Percentiles rank a stretch among this genome's conserved stretches.
phyloP scores from a whole-genome alignment of 345 rosid species.

The Moricandia arvensis region DNA sequence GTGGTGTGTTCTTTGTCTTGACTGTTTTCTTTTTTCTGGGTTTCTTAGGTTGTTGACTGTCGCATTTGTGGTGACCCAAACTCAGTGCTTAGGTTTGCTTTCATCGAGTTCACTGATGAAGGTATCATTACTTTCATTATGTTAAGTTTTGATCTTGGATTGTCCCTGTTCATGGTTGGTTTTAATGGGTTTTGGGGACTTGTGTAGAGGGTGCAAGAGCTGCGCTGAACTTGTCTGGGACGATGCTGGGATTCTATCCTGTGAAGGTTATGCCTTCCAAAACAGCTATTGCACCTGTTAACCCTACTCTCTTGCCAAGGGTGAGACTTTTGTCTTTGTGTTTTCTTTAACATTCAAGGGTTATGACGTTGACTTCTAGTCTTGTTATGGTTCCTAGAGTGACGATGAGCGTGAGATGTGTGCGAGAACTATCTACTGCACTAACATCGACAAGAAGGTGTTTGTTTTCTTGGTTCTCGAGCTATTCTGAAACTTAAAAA shows the following conservation, averaged over 20 bases:
- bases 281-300: slow-evolving; percentile 96
- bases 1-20: slow-evolving; percentile 1
- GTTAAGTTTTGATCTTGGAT: not conserved
- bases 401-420: slow-evolving; percentile 98
- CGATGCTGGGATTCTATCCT: slow-evolving; percentile 91
- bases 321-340: slow-evolving; percentile 33
- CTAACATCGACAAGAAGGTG: slow-evolving; percentile 94
- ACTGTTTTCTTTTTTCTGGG: not conserved
- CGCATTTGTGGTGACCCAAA: slow-evolving; percentile 97
- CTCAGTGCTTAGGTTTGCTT: slow-evolving; percentile 94
- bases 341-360: not conserved
- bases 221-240: slow-evolving; percentile 76
- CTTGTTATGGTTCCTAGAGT: slow-evolving; percentile 40
- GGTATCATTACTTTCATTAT: slow-evolving; percentile 41
- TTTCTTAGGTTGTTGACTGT: slow-evolving; percentile 74
- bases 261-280: slow-evolving; percentile 91
- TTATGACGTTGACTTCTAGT: slow-evolving; percentile 7
- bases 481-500: not conserved
- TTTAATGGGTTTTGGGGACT: slow-evolving; percentile 11
- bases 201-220: slow-evolving; percentile 70
- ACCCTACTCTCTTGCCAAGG: slow-evolving; percentile 92
- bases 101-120: slow-evolving; percentile 89
- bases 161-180: not conserved
- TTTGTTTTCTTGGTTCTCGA: not conserved
- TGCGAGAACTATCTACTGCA: slow-evolving; percentile 84